phyloP scores from a whole-genome alignment of 2,329 filamentous ascomycete genomes.

The Emydomyces testavorans region DNA sequence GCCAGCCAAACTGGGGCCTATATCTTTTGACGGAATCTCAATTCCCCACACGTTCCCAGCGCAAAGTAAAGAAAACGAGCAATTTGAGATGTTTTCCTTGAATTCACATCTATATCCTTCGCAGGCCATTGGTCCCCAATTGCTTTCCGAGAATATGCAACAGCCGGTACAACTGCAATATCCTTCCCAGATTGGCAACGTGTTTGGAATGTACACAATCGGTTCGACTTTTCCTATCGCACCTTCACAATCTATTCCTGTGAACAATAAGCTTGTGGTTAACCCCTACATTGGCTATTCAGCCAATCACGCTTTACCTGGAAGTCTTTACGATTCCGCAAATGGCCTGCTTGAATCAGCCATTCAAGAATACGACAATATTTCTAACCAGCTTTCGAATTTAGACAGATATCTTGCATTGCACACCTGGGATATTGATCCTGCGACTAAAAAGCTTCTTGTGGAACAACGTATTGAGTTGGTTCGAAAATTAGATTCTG shows the following conservation, averaged over 20 bases:
- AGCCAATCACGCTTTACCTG: neutral
- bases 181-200: slow-evolving; percentile 3
- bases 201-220: slow-evolving; percentile 1
- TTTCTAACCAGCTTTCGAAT: slow-evolving; percentile 26
- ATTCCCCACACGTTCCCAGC: neutral
- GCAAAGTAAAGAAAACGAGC: slow-evolving; percentile 2
- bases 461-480: slow-evolving; percentile 30
- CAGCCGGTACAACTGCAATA: slow-evolving; percentile 2
- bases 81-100: neutral
- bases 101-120: slow-evolving; percentile 9
- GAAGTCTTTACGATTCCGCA: neutral
- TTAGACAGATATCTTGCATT: slow-evolving; percentile 32
- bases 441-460: slow-evolving; percentile 25
- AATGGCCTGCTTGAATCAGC: slow-evolving; percentile 22
- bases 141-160: slow-evolving; percentile 2
- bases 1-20: neutral
- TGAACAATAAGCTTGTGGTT: neutral
- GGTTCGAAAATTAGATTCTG: slow-evolving; percentile 29
- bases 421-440: slow-evolving; percentile 29
- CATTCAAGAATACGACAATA: slow-evolving; percentile 22
- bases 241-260: neutral
- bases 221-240: neutral
- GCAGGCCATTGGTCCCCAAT: neutral
- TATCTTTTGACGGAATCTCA: slow-evolving; percentile 11
- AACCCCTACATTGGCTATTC: slow-evolving; percentile 3